These are phyloP conservation scores for Wickerhamiella slavikovae DNA, from an alignment of 805 yeast genomes.

Conservation along the genomic window DNA sequence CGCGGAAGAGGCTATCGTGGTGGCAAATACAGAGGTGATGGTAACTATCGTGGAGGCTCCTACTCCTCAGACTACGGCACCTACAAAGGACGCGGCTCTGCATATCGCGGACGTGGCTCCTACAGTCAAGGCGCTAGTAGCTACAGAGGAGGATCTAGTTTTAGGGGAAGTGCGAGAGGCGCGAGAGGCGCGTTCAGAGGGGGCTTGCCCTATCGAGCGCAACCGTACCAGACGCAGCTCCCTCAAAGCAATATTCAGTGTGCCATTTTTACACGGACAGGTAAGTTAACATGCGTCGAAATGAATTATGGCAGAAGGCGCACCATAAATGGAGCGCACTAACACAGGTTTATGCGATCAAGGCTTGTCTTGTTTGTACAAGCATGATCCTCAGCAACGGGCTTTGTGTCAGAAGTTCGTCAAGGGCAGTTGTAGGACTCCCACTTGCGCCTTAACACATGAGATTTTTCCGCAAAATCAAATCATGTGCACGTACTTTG, in stretches of 20 bases:
- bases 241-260: constrained; percentile 11
- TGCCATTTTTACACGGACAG: constrained; percentile 14
- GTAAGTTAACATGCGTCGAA: constrained; percentile 4
- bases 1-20: too few relatives aligned
- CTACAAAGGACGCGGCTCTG: constrained; percentile 1
- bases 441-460: constrained; percentile 37
- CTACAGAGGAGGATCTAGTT: not conserved
- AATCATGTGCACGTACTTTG: constrained; percentile 33
- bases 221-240: not conserved
- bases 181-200: not conserved
- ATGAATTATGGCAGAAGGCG: not conserved
- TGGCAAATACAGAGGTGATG: too few relatives aligned
- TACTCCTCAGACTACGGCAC: not conserved
- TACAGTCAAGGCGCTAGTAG: constrained; percentile 1
- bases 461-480: constrained; percentile 37
- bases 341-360: constrained; percentile 31
- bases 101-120: too few relatives aligned
- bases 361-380: constrained; percentile 30
- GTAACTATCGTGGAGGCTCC: too few relatives aligned
- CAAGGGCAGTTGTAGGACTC: constrained; percentile 26
- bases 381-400: constrained; percentile 30
- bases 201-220: not conserved
- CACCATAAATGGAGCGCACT: constrained; percentile 1
- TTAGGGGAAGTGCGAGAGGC: not conserved
- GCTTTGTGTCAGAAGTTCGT: constrained; percentile 34